phyloP scores from a whole-genome alignment of 495 filamentous ascomycete species.

The Daldinia loculata region DNA sequence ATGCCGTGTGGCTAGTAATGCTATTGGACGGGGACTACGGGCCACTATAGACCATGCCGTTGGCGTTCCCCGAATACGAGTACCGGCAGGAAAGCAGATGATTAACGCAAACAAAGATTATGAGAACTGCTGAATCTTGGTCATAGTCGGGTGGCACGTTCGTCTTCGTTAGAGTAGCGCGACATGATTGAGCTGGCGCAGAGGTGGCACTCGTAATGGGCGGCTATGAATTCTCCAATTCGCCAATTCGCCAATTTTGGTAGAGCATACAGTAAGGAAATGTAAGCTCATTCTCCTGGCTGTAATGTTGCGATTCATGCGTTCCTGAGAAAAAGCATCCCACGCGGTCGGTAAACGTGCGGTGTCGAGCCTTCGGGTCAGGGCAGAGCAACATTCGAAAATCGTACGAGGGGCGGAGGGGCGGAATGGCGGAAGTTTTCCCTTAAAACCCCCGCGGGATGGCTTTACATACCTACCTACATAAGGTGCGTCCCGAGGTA shows the following conservation, averaged over 20 bases:
- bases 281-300: not conserved
- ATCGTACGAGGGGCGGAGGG: not conserved
- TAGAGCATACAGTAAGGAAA: not conserved
- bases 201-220: not conserved
- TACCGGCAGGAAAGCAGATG: slow-evolving; percentile 1
- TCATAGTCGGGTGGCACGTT: not conserved
- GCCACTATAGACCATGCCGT: not conserved
- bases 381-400: slow-evolving; percentile 1
- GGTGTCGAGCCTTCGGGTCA: not conserved
- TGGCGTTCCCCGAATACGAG: not conserved
- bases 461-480: no score
- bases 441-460: not conserved
- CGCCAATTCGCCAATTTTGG: not conserved
- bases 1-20: not conserved
- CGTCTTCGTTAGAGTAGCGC: not conserved
- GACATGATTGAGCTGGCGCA: not conserved
- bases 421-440: not conserved
- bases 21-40: slow-evolving; percentile 10
- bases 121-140: not conserved
- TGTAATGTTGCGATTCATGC: not conserved
- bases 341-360: not conserved
- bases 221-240: not conserved
- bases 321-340: not conserved
- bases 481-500: not conserved
- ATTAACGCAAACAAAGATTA: not conserved